A percentile compares a stretch with the other conserved stretches of the same genome.
Conservation (phyloP, 441 rosid genomes). For the Theobroma grandiflorum region DNA sequence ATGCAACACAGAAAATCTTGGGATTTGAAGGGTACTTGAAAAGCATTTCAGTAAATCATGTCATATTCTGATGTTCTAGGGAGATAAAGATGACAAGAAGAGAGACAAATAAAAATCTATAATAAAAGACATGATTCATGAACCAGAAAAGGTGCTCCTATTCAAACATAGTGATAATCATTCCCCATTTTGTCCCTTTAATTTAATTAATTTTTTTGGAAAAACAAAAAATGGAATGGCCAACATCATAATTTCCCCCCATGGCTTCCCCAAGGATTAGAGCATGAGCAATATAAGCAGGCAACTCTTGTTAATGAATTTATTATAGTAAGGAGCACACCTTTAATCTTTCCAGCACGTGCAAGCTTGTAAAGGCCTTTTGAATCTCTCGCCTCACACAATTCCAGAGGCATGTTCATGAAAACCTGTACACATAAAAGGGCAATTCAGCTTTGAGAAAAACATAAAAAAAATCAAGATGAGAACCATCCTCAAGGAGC, state of each 20-base stretch:
- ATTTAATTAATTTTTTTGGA: too few species aligned
- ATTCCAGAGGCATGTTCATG: slow-evolving; percentile 82
- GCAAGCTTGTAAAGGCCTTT: slow-evolving; percentile 94
- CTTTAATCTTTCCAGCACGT: slow-evolving; percentile 89
- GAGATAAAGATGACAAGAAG: too few species aligned
- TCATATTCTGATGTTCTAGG: too few species aligned
- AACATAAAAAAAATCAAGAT: background rate
- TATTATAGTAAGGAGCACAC: slow-evolving; percentile 36
- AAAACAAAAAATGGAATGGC: too few species aligned
- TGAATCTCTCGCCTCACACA: slow-evolving; percentile 87
- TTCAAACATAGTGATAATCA: background rate
- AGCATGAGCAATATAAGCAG: background rate
- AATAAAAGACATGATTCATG: too few species aligned
- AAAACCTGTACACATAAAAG: slow-evolving; percentile 57
- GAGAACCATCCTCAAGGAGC: slow-evolving; percentile 15
- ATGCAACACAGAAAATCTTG: too few species aligned
- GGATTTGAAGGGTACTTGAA: too few species aligned
- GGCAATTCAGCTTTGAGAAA: slow-evolving; percentile 21
- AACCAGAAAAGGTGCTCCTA: too few species aligned
- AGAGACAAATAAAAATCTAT: too few species aligned
- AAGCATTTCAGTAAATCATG: too few species aligned
- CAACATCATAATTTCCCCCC: too few species aligned
- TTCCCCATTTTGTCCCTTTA: background rate
- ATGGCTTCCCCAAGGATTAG: too few species aligned
- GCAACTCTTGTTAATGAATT: background rate